Evolutionary conservation across 23 red algal genomes (phyloP).

Genomic region (Cyanidiococcus yangmingshanensis): DNA sequence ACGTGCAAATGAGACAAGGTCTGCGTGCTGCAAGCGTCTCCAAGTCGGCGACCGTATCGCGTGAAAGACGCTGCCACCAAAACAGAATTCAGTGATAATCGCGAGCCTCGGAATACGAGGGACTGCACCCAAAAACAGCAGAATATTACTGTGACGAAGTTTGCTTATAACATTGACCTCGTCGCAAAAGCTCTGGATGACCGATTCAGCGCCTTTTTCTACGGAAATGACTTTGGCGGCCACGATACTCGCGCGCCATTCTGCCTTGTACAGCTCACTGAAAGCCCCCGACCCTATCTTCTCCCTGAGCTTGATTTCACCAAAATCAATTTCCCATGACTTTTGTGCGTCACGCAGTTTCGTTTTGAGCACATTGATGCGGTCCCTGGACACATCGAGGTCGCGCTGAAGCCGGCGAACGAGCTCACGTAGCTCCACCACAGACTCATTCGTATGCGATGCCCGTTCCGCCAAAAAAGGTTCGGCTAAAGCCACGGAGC

Average conservation of each 20-base stretch:
- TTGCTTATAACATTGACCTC: conserved; percentile 83
- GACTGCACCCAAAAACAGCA: conserved; percentile 77
- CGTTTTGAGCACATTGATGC: conserved; percentile 60
- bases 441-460: background rate
- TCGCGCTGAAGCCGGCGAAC: conserved; percentile 43
- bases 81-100: conserved; percentile 98
- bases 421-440: conserved; percentile 40
- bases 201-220: conserved; percentile 17
- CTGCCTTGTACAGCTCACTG: conserved; percentile 75
- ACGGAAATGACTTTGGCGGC: conserved; percentile 49
- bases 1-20: conserved; percentile 58
- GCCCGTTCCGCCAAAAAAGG: background rate
- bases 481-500: background rate
- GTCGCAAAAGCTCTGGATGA: conserved; percentile 59
- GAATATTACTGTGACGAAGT: conserved; percentile 79
- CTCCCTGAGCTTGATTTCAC: conserved; percentile 42
- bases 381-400: conserved; percentile 34
- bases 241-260: conserved; percentile 69
- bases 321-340: conserved; percentile 80
- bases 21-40: conserved; percentile 44
- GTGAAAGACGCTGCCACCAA: conserved; percentile 77
- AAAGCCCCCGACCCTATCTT: conserved; percentile 73
- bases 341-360: conserved; percentile 57
- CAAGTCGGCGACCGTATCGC: conserved; percentile 65
- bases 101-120: conserved; percentile 51